phyloP scores from a whole-genome alignment of 2,329 filamentous ascomycete species.

The Ascochyta viciae-villosae region DNA sequence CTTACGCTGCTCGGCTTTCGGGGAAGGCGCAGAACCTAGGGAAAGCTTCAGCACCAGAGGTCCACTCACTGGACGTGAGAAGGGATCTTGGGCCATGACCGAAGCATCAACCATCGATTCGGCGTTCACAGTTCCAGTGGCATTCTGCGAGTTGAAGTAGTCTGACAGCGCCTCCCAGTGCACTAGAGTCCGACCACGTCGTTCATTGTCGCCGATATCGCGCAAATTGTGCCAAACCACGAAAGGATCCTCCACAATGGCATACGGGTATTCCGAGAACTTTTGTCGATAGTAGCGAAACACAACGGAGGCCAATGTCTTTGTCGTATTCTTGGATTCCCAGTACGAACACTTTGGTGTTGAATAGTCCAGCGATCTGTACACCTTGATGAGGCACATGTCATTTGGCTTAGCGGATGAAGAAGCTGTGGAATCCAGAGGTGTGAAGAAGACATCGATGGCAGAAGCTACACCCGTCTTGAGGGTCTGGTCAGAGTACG shows the following conservation, averaged over 20 bases:
- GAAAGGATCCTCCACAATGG: not conserved
- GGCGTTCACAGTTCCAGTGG: conserved; percentile 24
- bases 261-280: conserved; percentile 1
- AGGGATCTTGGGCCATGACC: not conserved
- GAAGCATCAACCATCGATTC: conserved; percentile 24
- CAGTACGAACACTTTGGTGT: conserved; percentile 9
- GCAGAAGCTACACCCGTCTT: not conserved
- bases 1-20: not conserved
- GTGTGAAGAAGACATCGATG: conserved; percentile 9
- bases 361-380: not conserved
- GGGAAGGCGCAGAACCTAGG: not conserved
- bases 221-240: not conserved
- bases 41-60: not conserved
- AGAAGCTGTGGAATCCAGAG: not conserved
- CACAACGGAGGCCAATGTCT: conserved; percentile 12
- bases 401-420: not conserved
- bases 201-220: not conserved
- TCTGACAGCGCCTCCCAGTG: conserved; percentile 19
- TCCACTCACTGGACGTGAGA: not conserved
- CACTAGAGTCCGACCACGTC: conserved; percentile 17
- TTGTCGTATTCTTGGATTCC: conserved; percentile 19
- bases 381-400: conserved; percentile 21
- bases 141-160: conserved; percentile 22
- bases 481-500: not conserved
- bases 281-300: conserved; percentile 19